A percentile compares a stretch with the other conserved stretches of the same genome.
Evolutionary conservation across 805 yeast species (phyloP).

Genomic region (Candida hispaniensis): DNA sequence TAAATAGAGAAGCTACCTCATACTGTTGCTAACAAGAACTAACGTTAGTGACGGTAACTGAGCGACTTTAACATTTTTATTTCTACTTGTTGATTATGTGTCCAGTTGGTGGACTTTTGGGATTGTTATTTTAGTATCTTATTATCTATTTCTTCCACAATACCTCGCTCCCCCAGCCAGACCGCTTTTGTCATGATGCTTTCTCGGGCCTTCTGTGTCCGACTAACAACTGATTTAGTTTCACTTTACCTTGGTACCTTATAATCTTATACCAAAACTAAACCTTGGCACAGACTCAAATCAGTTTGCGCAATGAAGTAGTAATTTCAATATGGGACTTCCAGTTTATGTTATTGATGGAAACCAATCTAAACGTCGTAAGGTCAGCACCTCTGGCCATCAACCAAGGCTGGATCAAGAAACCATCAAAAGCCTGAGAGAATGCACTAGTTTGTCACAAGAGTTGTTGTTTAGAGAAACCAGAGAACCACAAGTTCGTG

Average conservation of each 20-base stretch:
- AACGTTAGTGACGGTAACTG: conserved; percentile 14
- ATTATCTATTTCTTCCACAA: background rate
- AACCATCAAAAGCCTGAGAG: background rate
- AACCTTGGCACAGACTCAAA: conserved; percentile 1
- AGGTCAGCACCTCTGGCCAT: too few species aligned
- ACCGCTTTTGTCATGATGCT: too few species aligned
- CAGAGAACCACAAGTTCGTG: conserved; percentile 1
- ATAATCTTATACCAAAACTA: conserved; percentile 7
- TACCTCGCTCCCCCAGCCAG: too few species aligned
- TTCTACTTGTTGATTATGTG: background rate
- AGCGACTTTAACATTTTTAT: conserved; percentile 12
- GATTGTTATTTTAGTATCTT: background rate
- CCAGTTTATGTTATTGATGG: conserved; percentile 9
- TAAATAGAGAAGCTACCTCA: conserved; percentile 16
- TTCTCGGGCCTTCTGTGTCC: too few species aligned
- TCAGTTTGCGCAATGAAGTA: conserved; percentile 4
- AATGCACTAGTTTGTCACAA: conserved; percentile 3
- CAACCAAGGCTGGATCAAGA: conserved; percentile 8
- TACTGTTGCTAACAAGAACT: conserved; percentile 6
- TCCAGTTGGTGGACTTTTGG: background rate
- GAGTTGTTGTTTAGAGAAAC: conserved; percentile 3
- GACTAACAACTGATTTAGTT: background rate
- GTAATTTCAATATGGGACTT: conserved; percentile 3
- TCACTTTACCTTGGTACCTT: background rate
- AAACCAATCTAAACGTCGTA: conserved; percentile 8